A percentile compares a stretch with the other conserved stretches of the same genome.
Conservation (phyloP, 2,329 filamentous ascomycete genomes). For the Zymoseptoria passerinii region DNA sequence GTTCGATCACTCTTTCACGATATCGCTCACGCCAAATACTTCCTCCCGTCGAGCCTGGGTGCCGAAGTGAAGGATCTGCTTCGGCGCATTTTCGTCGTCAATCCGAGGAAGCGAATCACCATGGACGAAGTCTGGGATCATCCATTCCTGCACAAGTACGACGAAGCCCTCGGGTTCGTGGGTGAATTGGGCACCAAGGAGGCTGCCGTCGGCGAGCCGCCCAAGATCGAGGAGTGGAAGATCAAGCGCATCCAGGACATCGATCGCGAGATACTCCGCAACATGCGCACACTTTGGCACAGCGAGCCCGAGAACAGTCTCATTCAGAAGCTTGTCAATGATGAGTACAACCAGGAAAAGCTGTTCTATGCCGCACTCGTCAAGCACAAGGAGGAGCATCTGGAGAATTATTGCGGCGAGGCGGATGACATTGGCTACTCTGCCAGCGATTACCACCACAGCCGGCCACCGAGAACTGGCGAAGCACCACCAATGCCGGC, state of each 20-base stretch:
- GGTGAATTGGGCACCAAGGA: slow-evolving; percentile 46
- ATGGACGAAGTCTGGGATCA: slow-evolving; percentile 80
- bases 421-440: slow-evolving; percentile 65
- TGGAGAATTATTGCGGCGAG: slow-evolving; percentile 75
- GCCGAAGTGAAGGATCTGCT: slow-evolving; percentile 70
- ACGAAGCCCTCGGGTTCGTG: slow-evolving; percentile 58
- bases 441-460: slow-evolving; percentile 82
- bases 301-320: slow-evolving; percentile 67
- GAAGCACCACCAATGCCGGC: slow-evolving; percentile 31
- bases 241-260: slow-evolving; percentile 58
- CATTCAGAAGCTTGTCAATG: slow-evolving; percentile 53
- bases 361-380: slow-evolving; percentile 81
- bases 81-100: slow-evolving; percentile 65
- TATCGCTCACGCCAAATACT: slow-evolving; percentile 43
- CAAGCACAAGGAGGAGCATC: slow-evolving; percentile 71
- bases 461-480: slow-evolving; percentile 34
- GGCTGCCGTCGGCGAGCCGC: slow-evolving; percentile 43
- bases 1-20: slow-evolving; percentile 55
- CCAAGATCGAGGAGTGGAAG: slow-evolving; percentile 54
- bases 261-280: slow-evolving; percentile 72
- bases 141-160: slow-evolving; percentile 76
- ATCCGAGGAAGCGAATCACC: slow-evolving; percentile 69
- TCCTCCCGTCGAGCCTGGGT: slow-evolving; percentile 46
- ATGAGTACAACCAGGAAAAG: slow-evolving; percentile 71
- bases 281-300: slow-evolving; percentile 87